These are phyloP conservation scores for Scolecobasidium constrictum DNA, from an alignment of 2,329 filamentous ascomycete genomes.

Conservation along the genomic window DNA sequence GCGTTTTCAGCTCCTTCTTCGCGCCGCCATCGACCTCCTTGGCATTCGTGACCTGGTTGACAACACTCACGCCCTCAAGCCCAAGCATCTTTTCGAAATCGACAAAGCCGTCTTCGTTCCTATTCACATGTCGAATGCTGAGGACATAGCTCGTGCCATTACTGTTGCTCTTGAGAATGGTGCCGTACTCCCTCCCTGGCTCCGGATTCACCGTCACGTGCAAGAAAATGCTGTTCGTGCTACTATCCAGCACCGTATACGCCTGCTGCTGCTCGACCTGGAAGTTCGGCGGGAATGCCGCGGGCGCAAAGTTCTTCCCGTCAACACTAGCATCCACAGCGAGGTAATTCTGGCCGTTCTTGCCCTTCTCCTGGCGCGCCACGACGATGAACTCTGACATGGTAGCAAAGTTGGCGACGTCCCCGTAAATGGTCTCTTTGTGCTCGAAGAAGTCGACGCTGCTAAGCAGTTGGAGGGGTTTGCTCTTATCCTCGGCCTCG, in stretches of 20 bases:
- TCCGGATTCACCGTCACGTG: constrained; percentile 72
- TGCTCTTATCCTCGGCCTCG: constrained; percentile 50
- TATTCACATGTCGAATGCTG: constrained; percentile 71
- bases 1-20: constrained; percentile 72
- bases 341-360: constrained; percentile 41
- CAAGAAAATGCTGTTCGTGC: constrained; percentile 85
- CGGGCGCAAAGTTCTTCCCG: constrained; percentile 69
- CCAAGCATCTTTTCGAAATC: constrained; percentile 95
- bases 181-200: constrained; percentile 60
- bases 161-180: constrained; percentile 95
- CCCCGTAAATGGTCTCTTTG: constrained; percentile 50
- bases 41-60: constrained; percentile 73
- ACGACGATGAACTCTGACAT: constrained; percentile 97
- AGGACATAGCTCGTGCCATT: constrained; percentile 93
- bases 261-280: constrained; percentile 64
- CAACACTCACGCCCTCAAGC: constrained; percentile 78
- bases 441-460: constrained; percentile 71
- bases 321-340: constrained; percentile 77
- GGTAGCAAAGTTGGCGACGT: constrained; percentile 78
- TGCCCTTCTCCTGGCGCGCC: constrained; percentile 52
- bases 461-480: constrained; percentile 58
- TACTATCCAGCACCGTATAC: constrained; percentile 91
- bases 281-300: constrained; percentile 79
- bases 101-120: constrained; percentile 65
- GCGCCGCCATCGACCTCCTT: constrained; percentile 48